phyloP scores from a whole-genome alignment of 805 yeast genomes.

The Sugiyamaella chiloensis region DNA sequence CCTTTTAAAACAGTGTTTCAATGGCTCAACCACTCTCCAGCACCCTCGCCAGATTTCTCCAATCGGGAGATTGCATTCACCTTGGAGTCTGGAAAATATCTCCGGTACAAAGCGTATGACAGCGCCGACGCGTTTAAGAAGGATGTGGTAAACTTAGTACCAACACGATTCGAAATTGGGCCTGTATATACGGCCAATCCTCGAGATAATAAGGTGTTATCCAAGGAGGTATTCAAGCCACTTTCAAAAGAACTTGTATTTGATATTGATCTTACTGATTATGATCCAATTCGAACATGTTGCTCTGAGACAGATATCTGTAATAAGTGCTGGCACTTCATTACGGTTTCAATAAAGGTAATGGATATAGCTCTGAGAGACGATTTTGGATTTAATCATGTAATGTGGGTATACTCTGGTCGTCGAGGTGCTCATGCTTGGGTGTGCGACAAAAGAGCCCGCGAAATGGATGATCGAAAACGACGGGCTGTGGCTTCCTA shows the following conservation, averaged over 20 bases:
- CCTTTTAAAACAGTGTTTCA: constrained; percentile 79
- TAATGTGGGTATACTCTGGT: constrained; percentile 95
- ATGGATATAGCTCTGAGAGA: constrained; percentile 68
- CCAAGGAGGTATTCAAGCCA: constrained; percentile 77
- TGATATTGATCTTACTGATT: constrained; percentile 97
- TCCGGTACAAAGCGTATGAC: constrained; percentile 77
- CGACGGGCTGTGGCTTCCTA: constrained; percentile 82
- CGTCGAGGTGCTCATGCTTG: constrained; percentile 99
- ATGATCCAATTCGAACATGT: constrained; percentile 90
- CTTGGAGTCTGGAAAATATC: constrained; percentile 80
- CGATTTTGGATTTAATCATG: constrained; percentile 84
- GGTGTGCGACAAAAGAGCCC: constrained; percentile 85
- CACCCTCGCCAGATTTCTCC: constrained; percentile 70
- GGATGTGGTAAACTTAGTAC: constrained; percentile 70
- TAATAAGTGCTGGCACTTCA: constrained; percentile 88
- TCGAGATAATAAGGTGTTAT: constrained; percentile 71
- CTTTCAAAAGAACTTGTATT: constrained; percentile 83
- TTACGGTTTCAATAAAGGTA: constrained; percentile 76
- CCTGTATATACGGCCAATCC: constrained; percentile 89
- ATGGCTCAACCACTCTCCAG: constrained; percentile 86
- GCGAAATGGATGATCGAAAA: constrained; percentile 65
- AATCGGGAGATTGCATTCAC: constrained; percentile 94
- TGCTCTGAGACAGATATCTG: constrained; percentile 85
- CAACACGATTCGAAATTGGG: constrained; percentile 92
- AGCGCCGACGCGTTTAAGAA: constrained; percentile 68